Evolutionary conservation across 352 stramenopile species (phyloP), one percentile per base, ranked within the genome.

Genomic region (Globisporangium yorkense): DNA sequence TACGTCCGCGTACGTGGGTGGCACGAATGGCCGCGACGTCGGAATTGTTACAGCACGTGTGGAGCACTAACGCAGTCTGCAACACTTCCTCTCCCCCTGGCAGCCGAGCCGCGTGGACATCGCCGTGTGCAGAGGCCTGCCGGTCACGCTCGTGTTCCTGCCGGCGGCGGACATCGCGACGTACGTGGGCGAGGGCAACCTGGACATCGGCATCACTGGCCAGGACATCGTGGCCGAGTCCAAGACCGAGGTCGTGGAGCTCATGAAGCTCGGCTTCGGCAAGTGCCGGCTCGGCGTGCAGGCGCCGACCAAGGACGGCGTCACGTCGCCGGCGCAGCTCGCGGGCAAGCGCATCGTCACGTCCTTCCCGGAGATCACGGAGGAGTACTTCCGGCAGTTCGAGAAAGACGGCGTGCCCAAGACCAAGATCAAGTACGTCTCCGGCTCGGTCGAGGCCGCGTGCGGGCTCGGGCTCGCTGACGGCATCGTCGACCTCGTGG

Each of bases 201-300:
- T 99, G 39, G 97, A 99, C 70, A 83, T 99, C 18, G 97, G 97
- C n/a, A 98, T 99, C 70, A 99, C 97, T 21, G 97, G 97, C 47
- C 82, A 97, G 57, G 92, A 98, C 68, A 96, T 98, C 49, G 87
- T 98, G 7, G 87, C 90, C 45, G 96, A 99, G 75, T 96, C 78
- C 54, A 54, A 82, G 51, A 96, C 96, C 3, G 72, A 88, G 12
- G 92, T 98, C 33, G 79, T 97, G 10, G 87, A 96, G 57, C 79
- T 98, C 48, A 88, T 98, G 84, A 77, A 96, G 62, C 77, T 98
- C 16, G 96, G 95, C 62, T 98, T 99, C 72, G 96, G 96, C 62
- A 96, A 97, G 65, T 99, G 96, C 77, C 80, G 80, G 55, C 76
- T 99, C 29, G 96, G 87, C 55, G 91, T 99, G 12, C 96, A 99